These are phyloP conservation scores for Trichoderma afroharzianum DNA, from an alignment of 2,329 filamentous ascomycete genomes.

Conservation along the genomic window DNA sequence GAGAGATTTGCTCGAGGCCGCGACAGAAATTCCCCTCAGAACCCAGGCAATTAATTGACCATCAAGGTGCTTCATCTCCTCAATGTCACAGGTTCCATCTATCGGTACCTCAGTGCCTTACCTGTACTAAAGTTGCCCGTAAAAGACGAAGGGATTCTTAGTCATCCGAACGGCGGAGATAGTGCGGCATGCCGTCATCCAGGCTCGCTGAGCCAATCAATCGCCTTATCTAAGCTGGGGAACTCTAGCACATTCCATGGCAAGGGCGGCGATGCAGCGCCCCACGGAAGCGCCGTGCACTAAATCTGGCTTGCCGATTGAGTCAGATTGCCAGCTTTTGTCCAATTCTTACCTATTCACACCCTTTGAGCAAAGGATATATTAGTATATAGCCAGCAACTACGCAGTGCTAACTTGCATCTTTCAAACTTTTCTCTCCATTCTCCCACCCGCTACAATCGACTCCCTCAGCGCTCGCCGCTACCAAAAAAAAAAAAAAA, in stretches of 20 bases:
- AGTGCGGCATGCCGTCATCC: neutral
- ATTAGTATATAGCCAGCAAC: neutral
- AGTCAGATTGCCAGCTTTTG: constrained; percentile 29
- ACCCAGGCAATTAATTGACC: constrained; percentile 22
- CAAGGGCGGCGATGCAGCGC: constrained; percentile 16
- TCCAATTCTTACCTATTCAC: constrained; percentile 1
- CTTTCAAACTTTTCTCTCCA: neutral
- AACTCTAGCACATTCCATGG: constrained; percentile 32
- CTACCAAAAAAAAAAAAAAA: too few relatives aligned
- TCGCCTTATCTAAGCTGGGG: constrained; percentile 16
- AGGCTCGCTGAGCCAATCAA: constrained; percentile 1
- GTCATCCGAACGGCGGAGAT: constrained; percentile 21
- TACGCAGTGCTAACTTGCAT: neutral
- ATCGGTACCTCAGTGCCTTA: constrained; percentile 21
- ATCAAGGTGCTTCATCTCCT: constrained; percentile 25
- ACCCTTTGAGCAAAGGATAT: neutral
- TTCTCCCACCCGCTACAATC: neutral
- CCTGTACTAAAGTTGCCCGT: neutral
- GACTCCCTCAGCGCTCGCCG: neutral
- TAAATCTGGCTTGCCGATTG: constrained; percentile 34
- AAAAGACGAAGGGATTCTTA: constrained; percentile 14
- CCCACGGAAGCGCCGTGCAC: constrained; percentile 21
- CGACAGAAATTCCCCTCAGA: neutral
- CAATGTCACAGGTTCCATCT: neutral
- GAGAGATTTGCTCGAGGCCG: neutral